Base-by-base conservation (phyloP, 345 rosid genomes). In the Citrus cavaleriei region DNA sequence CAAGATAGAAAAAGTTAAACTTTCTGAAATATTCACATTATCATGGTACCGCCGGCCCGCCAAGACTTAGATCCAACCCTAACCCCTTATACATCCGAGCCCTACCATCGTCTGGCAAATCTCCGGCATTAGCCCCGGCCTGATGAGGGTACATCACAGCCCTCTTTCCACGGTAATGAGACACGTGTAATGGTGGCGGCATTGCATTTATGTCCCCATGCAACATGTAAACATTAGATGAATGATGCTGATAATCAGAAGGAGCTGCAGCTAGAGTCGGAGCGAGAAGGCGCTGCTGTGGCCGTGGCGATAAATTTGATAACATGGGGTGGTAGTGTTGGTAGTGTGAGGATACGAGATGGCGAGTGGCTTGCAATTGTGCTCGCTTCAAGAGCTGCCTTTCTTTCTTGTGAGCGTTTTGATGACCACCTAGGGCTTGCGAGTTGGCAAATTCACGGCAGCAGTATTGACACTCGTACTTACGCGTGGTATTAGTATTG, bases 351-450 rank as follows among this genome's bases (percentile, higher is more conserved):
- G 82, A 81, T 25, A 84, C 79, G 28, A 80, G 37, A 38, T 54
- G 81, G 3, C 88, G 87, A 77, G 68, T 75, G 62, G 97, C 92
- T 81, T 89, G 83, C 84, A 95, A 81, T 76, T 91, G 98, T 22
- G 93, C 93, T 1, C 94, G 91, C 83, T 95, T 95, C 57, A 93
- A 84, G 27, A 89, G 91, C 77, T 88, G 98, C 63, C 98, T 89
- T 78, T 95, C 98, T 76, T 95, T 95, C 91, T 93, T 95, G 88
- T 95, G 98, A 19, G 98, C 98, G 93, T 95, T 95, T 80, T 95
- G 98, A 80, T 95, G 98, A 72, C 98, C 98, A 7, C 98, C 98
- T 25, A 95, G 87, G 22, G 98, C 98, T 83, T 93, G 98, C 6
- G 98, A 95, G 76, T 95, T 95, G 34, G 97, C 93, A 55, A 95